Conservation (phyloP, 2,329 filamentous ascomycete species). For the Epicoccum nigrum region DNA sequence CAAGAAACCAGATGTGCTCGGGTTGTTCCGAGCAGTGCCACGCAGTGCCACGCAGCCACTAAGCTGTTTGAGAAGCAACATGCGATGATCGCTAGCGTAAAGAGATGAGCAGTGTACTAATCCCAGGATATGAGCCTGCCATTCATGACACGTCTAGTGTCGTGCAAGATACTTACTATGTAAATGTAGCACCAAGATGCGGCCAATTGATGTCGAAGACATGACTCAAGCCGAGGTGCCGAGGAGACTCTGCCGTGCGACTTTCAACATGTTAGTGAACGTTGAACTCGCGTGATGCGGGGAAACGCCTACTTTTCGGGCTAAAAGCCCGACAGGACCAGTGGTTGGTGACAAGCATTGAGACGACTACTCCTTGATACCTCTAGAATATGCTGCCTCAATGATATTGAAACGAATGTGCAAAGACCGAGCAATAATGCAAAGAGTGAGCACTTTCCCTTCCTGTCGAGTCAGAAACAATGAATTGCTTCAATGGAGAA, state of each 20-base stretch:
- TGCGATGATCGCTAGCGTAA: not conserved
- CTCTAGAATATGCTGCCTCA: no score
- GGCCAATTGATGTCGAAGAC: not conserved
- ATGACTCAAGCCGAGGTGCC: conserved; percentile 13
- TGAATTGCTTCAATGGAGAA: no score
- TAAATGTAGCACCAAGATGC: not conserved
- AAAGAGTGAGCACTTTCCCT: no score
- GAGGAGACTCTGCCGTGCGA: conserved; percentile 8
- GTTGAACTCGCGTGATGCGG: conserved; percentile 13
- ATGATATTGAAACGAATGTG: no score
- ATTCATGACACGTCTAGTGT: not conserved
- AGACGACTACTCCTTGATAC: no score
- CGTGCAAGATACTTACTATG: not conserved
- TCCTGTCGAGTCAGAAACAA: no score
- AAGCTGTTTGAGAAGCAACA: conserved; percentile 3
- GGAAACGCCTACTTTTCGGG: conserved; percentile 5
- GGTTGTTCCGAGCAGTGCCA: not conserved
- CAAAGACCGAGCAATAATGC: no score
- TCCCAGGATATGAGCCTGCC: not conserved
- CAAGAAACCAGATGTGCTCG: not conserved
- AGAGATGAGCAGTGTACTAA: not conserved
- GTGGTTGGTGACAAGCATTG: no score
- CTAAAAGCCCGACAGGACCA: no score
- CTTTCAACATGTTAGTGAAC: conserved; percentile 4
- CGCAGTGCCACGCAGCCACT: not conserved